Conservation (phyloP, 2,329 filamentous ascomycete species). For the Fusarium torreyae region DNA sequence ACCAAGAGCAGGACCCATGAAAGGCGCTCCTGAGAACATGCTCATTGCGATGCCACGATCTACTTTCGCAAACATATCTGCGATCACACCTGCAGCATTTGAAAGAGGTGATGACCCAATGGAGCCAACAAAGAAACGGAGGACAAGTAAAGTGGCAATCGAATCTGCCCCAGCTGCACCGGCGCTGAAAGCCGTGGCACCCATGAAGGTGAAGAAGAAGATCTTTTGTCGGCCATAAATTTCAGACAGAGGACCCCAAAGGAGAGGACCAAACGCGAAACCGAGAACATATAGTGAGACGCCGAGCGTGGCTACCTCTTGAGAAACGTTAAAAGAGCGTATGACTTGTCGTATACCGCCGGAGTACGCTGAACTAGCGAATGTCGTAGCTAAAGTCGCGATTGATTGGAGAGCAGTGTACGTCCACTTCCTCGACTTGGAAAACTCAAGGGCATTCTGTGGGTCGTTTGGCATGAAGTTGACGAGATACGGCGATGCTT, state of each 20-base stretch:
- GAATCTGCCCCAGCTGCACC: conserved; percentile 69
- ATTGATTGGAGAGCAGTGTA: conserved; percentile 68
- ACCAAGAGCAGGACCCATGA: conserved; percentile 39
- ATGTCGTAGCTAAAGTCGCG: conserved; percentile 77
- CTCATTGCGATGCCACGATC: conserved; percentile 68
- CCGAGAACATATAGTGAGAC: conserved; percentile 76
- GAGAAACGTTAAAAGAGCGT: conserved; percentile 65
- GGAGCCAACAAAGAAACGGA: conserved; percentile 3
- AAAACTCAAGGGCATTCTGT: conserved; percentile 74
- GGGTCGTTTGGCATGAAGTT: conserved; percentile 77
- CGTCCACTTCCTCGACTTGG: conserved; percentile 71
- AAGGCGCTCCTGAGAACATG: conserved; percentile 67
- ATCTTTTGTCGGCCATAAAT: conserved; percentile 72
- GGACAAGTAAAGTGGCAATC: conserved; percentile 63
- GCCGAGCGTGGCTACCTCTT: conserved; percentile 71
- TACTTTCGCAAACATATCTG: conserved; percentile 57
- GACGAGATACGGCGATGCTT: conserved; percentile 77
- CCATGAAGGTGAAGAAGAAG: conserved; percentile 70
- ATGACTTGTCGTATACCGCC: conserved; percentile 70
- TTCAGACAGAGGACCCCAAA: conserved; percentile 78
- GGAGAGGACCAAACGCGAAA: conserved; percentile 71
- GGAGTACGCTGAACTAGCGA: conserved; percentile 77
- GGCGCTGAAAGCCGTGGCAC: conserved; percentile 73
- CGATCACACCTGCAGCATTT: conserved; percentile 12
- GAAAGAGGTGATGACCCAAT: conserved; percentile 18